These are phyloP conservation scores for Microsporum canis DNA, from an alignment of 2,329 filamentous ascomycete genomes.

Conservation along the genomic window DNA sequence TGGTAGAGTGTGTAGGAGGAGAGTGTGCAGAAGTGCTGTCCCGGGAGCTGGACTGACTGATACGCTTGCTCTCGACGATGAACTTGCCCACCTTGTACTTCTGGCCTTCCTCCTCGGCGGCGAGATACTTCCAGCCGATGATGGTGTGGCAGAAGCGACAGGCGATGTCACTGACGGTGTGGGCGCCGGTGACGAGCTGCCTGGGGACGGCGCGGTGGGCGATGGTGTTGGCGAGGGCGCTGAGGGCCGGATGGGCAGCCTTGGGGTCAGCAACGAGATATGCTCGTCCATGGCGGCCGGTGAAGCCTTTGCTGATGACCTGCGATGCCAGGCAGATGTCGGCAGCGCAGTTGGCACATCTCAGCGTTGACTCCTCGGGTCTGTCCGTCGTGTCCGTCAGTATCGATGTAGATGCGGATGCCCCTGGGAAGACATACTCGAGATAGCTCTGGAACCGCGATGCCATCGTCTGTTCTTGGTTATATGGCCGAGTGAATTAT, in stretches of 20 bases:
- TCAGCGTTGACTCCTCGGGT: constrained; percentile 34
- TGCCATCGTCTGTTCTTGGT: neutral
- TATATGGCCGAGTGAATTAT: no score
- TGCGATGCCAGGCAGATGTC: constrained; percentile 49
- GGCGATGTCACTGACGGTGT: constrained; percentile 50
- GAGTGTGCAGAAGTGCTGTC: neutral
- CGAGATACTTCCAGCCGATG: constrained; percentile 55
- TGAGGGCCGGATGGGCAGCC: neutral
- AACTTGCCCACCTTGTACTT: constrained; percentile 57
- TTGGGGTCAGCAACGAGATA: constrained; percentile 45
- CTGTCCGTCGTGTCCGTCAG: neutral
- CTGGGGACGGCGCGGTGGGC: constrained; percentile 46
- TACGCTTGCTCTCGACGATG: constrained; percentile 50
- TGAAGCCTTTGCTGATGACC: constrained; percentile 55
- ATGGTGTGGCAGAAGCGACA: constrained; percentile 46
- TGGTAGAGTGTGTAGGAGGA: neutral
- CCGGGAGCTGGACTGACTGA: constrained; percentile 34
- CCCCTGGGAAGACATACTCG: neutral
- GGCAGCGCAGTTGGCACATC: constrained; percentile 48
- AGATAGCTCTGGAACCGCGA: neutral
- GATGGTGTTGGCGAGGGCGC: constrained; percentile 46
- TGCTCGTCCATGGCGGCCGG: constrained; percentile 52
- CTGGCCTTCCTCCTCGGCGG: constrained; percentile 50
- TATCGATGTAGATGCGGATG: neutral
- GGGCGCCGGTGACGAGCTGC: constrained; percentile 51